Base-by-base conservation (phyloP, 169 alveolate species). In the Plasmodium gallinaceum region DNA sequence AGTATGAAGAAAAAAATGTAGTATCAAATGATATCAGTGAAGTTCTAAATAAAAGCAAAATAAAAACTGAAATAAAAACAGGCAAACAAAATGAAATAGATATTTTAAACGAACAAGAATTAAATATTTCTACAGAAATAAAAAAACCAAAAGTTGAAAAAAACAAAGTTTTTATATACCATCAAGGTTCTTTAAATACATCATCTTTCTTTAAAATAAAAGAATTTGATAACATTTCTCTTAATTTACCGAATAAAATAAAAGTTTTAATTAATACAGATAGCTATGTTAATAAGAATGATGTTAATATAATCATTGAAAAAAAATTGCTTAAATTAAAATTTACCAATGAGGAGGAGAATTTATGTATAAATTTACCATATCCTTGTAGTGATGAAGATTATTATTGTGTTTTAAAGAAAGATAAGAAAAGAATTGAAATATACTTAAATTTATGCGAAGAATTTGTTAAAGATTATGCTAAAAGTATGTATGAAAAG, bases 101-200 rank as follows among this genome's bases (percentile, higher is more conserved):
- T 14, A 20, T 9, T 20, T 22, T 20, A 22, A 26, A 24, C 24
- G 20, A 20, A 10, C 61, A 24, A n/a, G 64, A 46, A 22, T 20
- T 45, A 26, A 26, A 69, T 18, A 2, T 16, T 54, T 2, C 60
- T n/a, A 39, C 12, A 20, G 57, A 43, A 39, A 18, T 26, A 8
- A 51, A 18, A 46, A 16, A 64, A 51, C 37, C n/a, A 20, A 7
- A 20, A 26, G 65, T 20, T 9, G 64, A 12, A 26, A 62, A 65
- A 43, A 64, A 68, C n/a, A 54, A 80, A 66, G 32, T 18, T 80
- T 65, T 32, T 52, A 39, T 80, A 42, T 66, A 68, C 57, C 78
- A 80, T 46, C 90, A 80, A 54, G 90, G 90, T 10, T 22, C 75
- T 18, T n/a, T 80, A 18, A 80, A 80, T 46, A 57, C 71, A 42